Evolutionary conservation across 2,329 filamentous ascomycete species (phyloP).

Genomic region (Apiospora marii): DNA sequence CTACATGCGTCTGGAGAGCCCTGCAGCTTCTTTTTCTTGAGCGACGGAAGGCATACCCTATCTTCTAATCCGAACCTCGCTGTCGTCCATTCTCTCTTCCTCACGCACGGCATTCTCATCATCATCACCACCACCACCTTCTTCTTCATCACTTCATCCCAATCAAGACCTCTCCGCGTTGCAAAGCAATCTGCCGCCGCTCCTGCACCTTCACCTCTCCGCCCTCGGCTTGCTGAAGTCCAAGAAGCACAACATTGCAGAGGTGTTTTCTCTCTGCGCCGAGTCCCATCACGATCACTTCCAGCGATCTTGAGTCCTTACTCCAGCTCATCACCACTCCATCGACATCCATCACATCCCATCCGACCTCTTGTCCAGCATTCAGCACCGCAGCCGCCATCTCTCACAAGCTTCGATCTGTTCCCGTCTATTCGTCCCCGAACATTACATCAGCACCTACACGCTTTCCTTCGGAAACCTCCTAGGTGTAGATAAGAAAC

Average conservation of each 20-base stretch:
- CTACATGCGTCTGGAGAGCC: conserved; percentile 44
- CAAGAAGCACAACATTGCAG: conserved; percentile 12
- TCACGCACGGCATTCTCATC: conserved; percentile 31
- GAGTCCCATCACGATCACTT: conserved; percentile 28
- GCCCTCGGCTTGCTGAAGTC: conserved; percentile 19
- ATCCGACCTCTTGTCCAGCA: conserved; percentile 36
- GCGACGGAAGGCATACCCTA: conserved; percentile 20
- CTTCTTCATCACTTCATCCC: conserved; percentile 19
- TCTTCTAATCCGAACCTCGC: conserved; percentile 28
- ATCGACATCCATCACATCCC: conserved; percentile 25
- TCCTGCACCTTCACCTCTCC: conserved; percentile 13
- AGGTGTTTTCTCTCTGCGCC: conserved; percentile 19
- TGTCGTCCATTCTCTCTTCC: conserved; percentile 28
- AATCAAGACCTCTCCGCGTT: conserved; percentile 9
- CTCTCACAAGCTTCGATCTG: conserved; percentile 41
- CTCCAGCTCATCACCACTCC: conserved; percentile 24
- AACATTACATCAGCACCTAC: conserved; percentile 85
- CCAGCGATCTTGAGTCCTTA: conserved; percentile 28
- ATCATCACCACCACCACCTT: conserved; percentile 25
- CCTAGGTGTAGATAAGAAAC: conserved; percentile 83
- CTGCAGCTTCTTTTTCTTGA: conserved; percentile 35
- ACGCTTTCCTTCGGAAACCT: conserved; percentile 90
- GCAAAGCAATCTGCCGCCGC: conserved; percentile 7
- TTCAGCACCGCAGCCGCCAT: conserved; percentile 30
- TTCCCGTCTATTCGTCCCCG: conserved; percentile 45